Percentiles rank a stretch among this genome's conserved stretches.
Conservation (phyloP, 179 eudicot genomes). For the Corrigiola litoralis region DNA sequence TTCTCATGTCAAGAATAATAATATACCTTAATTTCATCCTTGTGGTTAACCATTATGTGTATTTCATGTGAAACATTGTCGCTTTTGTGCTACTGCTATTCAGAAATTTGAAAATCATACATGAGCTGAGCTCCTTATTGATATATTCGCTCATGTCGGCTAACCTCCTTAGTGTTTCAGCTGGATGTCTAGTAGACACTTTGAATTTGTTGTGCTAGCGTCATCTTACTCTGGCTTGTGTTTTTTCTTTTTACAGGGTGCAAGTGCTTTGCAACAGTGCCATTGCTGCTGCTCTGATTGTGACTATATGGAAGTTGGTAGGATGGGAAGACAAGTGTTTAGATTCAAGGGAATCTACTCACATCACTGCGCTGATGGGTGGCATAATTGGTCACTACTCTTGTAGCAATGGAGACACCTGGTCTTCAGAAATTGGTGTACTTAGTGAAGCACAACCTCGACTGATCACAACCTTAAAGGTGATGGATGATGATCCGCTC, state of each 20-base stretch:
- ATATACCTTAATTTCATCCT: too few relatives aligned
- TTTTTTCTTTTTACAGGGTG: constrained; percentile 42
- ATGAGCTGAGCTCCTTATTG: background rate
- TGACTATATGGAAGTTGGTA: constrained; percentile 47
- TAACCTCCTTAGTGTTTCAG: background rate
- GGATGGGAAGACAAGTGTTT: constrained; percentile 76
- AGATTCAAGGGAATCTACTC: constrained; percentile 63
- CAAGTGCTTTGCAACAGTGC: constrained; percentile 82
- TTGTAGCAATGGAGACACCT: constrained; percentile 93
- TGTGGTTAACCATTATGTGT: too few relatives aligned
- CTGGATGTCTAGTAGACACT: background rate
- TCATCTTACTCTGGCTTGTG: background rate
- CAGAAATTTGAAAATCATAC: background rate
- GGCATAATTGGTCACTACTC: constrained; percentile 87
- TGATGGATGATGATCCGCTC: constrained; percentile 1
- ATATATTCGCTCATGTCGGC: background rate
- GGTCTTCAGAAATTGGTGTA: constrained; percentile 97
- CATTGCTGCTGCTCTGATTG: constrained; percentile 52
- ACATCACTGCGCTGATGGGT: constrained; percentile 65
- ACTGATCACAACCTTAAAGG: constrained; percentile 66
- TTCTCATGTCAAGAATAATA: too few relatives aligned
- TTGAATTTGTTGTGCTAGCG: background rate
- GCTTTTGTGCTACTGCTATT: too few relatives aligned
- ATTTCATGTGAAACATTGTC: too few relatives aligned
- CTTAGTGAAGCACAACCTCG: constrained; percentile 83